A percentile compares a stretch with the other conserved stretches of the same genome.
Conservation (phyloP, 306 rosid species). For the Ochetophila trinervis region DNA sequence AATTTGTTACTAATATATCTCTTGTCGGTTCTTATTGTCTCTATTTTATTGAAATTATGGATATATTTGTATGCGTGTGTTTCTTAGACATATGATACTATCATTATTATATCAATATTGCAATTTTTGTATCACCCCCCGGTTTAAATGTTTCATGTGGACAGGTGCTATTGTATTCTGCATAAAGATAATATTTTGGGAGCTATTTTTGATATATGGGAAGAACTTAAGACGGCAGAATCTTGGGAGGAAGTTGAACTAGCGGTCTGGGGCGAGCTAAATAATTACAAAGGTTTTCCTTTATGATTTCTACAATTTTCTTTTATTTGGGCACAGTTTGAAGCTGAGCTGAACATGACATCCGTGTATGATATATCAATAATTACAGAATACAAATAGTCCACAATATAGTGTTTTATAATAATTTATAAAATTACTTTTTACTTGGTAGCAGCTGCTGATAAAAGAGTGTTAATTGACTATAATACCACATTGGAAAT, state of each 20-base stretch:
- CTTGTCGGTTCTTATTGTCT: no score
- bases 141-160: constrained; percentile 15
- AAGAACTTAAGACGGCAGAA: constrained; percentile 55
- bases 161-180: constrained; percentile 89
- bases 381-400: no score
- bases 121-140: background rate
- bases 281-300: constrained; percentile 64
- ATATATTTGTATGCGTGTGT: no score
- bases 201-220: constrained; percentile 78
- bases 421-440: no score
- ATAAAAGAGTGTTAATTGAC: no score
- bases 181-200: constrained; percentile 86
- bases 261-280: constrained; percentile 72
- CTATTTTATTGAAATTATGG: no score
- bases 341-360: no score
- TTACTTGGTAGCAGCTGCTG: no score
- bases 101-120: background rate
- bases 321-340: background rate
- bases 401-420: no score
- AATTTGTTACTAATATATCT: no score
- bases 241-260: constrained; percentile 96
- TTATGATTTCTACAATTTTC: constrained; percentile 25
- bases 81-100: background rate
- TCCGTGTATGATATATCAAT: no score
- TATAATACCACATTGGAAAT: no score